phyloP scores from a whole-genome alignment of 2,329 filamentous ascomycete genomes.

The Stagonosporopsis vannaccii region DNA sequence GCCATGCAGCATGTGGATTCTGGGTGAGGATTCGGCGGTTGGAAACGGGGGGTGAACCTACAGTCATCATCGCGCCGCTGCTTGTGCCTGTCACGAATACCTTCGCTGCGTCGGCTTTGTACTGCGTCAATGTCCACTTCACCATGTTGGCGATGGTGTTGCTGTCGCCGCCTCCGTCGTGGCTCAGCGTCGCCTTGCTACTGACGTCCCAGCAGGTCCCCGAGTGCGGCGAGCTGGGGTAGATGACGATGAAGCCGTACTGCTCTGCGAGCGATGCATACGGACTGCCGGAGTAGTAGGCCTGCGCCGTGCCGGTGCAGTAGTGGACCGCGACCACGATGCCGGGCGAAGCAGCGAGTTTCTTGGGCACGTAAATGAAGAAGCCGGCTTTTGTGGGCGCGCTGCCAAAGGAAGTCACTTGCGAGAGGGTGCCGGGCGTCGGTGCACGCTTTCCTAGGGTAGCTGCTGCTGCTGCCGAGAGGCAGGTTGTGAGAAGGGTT shows the following conservation, averaged over 20 bases:
- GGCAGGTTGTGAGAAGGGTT: conserved; percentile 24
- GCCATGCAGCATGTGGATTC: too few species aligned
- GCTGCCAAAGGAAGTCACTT: conserved; percentile 53
- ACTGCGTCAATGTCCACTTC: conserved; percentile 59
- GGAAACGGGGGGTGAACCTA: conserved; percentile 28
- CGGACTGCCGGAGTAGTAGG: conserved; percentile 58
- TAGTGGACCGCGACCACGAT: conserved; percentile 65
- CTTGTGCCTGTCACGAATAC: conserved; percentile 64
- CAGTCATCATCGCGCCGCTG: conserved; percentile 65
- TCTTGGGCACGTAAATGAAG: conserved; percentile 60
- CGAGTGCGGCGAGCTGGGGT: conserved; percentile 61
- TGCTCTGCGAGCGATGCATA: conserved; percentile 63
- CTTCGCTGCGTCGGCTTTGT: conserved; percentile 59
- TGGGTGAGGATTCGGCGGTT: too few species aligned
- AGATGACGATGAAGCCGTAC: conserved; percentile 68
- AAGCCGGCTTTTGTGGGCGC: conserved; percentile 60
- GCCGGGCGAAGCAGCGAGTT: conserved; percentile 56
- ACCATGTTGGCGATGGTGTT: conserved; percentile 68
- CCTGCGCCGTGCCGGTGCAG: conserved; percentile 63
- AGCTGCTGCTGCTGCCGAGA: conserved; percentile 33
- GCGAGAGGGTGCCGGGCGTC: conserved; percentile 41
- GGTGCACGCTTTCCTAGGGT: conserved; percentile 35
- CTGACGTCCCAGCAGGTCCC: conserved; percentile 68
- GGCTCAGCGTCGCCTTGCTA: conserved; percentile 61
- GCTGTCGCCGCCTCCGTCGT: conserved; percentile 65